Percentiles rank a stretch among this genome's conserved stretches.
Evolutionary conservation across 805 yeast species (phyloP).

Genomic region (Kazachstania kunashirensis): DNA sequence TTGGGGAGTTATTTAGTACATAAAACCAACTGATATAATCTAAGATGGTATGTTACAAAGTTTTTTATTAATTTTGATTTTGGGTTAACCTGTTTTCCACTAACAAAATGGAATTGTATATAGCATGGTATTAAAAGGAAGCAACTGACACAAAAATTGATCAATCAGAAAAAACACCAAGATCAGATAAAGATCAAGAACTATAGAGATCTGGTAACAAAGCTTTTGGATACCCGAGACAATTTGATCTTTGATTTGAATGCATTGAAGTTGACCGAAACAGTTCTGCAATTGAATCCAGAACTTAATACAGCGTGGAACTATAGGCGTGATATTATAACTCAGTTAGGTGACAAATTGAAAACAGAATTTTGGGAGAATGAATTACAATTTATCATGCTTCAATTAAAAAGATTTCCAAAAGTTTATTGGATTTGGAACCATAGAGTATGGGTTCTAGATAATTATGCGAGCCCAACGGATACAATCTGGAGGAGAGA

Average conservation of each 20-base stretch:
- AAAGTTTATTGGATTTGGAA: constrained; percentile 97
- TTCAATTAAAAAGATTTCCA: constrained; percentile 55
- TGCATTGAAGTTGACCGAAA: constrained; percentile 45
- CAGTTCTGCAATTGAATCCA: constrained; percentile 58
- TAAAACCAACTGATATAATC: too few species aligned
- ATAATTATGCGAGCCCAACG: constrained; percentile 31
- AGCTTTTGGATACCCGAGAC: constrained; percentile 33
- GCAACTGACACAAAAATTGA: constrained; percentile 46
- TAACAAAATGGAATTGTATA: constrained; percentile 4
- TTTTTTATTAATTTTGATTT: too few species aligned
- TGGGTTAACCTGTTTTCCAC: too few species aligned
- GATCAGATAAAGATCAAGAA: constrained; percentile 54
- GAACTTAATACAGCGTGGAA: constrained; percentile 90
- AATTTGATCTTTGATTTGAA: constrained; percentile 27
- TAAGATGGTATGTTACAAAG: too few species aligned
- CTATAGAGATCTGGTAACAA: constrained; percentile 40
- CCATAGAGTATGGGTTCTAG: constrained; percentile 77
- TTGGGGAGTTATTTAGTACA: too few species aligned
- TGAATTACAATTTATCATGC: constrained; percentile 56
- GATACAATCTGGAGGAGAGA: constrained; percentile 57
- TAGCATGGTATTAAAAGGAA: constrained; percentile 68
- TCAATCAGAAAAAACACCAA: constrained; percentile 38
- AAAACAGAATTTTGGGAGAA: constrained; percentile 31
- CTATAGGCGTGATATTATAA: constrained; percentile 64
- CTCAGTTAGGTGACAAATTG: constrained; percentile 14